Base-by-base conservation (phyloP, 169 alveolate species). In the Plasmodium billcollinsi region DNA sequence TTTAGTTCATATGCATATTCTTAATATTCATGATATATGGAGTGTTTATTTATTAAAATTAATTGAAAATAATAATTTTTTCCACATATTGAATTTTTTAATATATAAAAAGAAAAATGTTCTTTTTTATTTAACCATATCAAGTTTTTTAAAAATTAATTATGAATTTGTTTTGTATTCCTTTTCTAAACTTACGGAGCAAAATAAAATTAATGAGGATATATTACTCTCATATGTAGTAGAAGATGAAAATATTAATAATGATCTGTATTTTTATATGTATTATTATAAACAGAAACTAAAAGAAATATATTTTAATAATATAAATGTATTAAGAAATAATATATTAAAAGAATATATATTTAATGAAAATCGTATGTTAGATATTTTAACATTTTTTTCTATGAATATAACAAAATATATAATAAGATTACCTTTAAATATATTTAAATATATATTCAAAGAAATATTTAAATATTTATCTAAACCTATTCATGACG, bases 401-500 rank as follows among this genome's bases (percentile, higher is more conserved):
- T 33, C 65, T 1, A 39, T 78, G 78, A 20, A 66, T 29, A 29
- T 78, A n/a, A 21, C 43, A 39, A 83, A 83, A 73, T 39, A 50
- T 21, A 50, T 47, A 12, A 47, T 69, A 8, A 67, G 49, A 15
- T 18, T 83, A 0, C 91, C 91, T 1, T 63, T 83, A 39, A 83
- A 58, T 58, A 58, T 83, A 43, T 39, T 58, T 9, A 83, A 83
- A 15, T 11, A 8, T 45, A 33, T 83, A 45, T 83, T 70, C n/a
- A 83, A 83, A 58, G 66, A 83, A 11, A 26, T 63, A n/a, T 62
- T 83, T 8, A 83, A 83, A 18, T 83, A 70, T 45, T 47, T 83
- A 2, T 67, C 85, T 12, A 70, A 45, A 20, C 91, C 91, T 12
- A 39, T 83, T 24, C 91, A 83, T 29, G 91, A 83, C 33, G 74